Evolutionary conservation across 2,329 filamentous ascomycete genomes (phyloP).

Genomic region (Chalaropsis thielavioides): DNA sequence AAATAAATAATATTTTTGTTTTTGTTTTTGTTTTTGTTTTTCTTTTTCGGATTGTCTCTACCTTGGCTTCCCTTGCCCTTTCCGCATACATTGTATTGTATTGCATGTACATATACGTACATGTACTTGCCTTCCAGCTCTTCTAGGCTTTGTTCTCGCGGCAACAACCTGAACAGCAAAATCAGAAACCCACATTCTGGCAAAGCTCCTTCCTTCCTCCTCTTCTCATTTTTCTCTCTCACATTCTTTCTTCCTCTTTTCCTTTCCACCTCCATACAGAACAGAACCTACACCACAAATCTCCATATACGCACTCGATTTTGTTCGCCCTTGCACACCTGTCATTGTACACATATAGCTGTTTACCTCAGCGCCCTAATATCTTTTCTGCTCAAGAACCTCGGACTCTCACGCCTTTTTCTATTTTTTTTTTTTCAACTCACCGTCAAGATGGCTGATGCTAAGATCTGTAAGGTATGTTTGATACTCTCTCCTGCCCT

Average conservation of each 20-base stretch:
- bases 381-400: neutral
- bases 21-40: neutral
- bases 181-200: constrained; percentile 8
- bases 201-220: constrained; percentile 2
- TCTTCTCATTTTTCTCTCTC: constrained; percentile 1
- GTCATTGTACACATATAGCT: neutral
- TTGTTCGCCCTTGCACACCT: neutral
- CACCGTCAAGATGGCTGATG: constrained; percentile 11
- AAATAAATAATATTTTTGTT: neutral
- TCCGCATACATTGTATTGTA: neutral
- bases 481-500: neutral
- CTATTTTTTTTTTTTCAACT: neutral
- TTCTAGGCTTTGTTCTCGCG: neutral
- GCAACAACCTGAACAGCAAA: constrained; percentile 4
- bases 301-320: neutral
- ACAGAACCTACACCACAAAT: neutral
- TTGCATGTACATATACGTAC: no score
- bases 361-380: neutral
- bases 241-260: constrained; percentile 5
- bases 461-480: constrained; percentile 16
- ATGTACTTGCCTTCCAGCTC: neutral
- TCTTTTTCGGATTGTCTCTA: neutral
- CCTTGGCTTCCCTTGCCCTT: neutral
- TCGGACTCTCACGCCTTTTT: neutral
- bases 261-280: neutral